Conservation (phyloP, 257 asterid genomes). For the Ilex aquifolium region DNA sequence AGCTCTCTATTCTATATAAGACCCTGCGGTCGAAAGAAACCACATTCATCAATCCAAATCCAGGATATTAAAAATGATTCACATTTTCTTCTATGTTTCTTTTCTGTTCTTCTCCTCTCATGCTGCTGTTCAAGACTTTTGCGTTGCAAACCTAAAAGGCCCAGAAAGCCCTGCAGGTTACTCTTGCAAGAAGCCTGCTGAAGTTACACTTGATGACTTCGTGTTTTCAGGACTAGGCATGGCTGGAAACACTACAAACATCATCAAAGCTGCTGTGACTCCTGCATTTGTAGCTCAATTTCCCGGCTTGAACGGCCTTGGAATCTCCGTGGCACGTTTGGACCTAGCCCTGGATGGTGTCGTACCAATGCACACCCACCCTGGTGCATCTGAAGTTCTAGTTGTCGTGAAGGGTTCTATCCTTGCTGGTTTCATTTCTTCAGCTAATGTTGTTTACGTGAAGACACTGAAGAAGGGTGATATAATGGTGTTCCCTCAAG, state of each 20-base stretch:
- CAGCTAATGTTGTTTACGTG: slow-evolving; percentile 46
- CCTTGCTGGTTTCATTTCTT: slow-evolving; percentile 46
- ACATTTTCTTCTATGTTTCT: slow-evolving; percentile 23
- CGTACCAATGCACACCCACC: slow-evolving; percentile 77
- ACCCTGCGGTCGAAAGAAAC: too few relatives aligned
- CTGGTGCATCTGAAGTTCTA: slow-evolving; percentile 57
- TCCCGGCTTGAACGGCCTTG: slow-evolving; percentile 70
- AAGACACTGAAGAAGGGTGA: slow-evolving; percentile 58
- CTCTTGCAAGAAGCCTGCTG: slow-evolving; percentile 53
- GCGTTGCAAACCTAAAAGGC: slow-evolving; percentile 48
- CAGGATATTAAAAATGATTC: slow-evolving; percentile 22
- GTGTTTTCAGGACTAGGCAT: slow-evolving; percentile 42
- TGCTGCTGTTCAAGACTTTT: slow-evolving; percentile 60
- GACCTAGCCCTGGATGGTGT: slow-evolving; percentile 61
- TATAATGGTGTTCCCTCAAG: slow-evolving; percentile 58
- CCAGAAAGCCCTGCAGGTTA: slow-evolving; percentile 58
- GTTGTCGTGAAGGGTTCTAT: slow-evolving; percentile 43
- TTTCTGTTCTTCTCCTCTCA: slow-evolving; percentile 24
- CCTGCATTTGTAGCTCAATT: slow-evolving; percentile 68
- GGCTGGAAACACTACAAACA: slow-evolving; percentile 57
- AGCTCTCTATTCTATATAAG: too few relatives aligned
- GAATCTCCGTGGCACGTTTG: slow-evolving; percentile 59
- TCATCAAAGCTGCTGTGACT: slow-evolving; percentile 60
- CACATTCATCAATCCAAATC: too few relatives aligned
- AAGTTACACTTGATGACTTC: slow-evolving; percentile 45